Conservation (phyloP, 2,329 filamentous ascomycete species). For the Pyricularia grisea region DNA sequence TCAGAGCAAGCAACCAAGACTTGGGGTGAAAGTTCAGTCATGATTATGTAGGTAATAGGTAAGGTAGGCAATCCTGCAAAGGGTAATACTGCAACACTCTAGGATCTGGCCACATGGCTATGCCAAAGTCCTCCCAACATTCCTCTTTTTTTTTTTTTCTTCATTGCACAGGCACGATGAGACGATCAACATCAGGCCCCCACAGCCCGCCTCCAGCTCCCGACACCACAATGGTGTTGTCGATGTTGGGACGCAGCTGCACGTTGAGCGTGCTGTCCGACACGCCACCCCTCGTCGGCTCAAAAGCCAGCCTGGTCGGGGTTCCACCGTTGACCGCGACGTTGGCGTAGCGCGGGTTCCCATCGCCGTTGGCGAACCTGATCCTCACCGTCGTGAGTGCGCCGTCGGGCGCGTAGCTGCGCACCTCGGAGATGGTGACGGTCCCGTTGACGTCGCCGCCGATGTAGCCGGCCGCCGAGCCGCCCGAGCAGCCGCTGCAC, state of each 20-base stretch:
- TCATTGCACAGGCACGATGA: constrained; percentile 36
- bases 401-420: constrained; percentile 22
- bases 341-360: constrained; percentile 36
- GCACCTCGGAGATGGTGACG: constrained; percentile 36
- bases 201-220: constrained; percentile 24
- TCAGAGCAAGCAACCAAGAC: no score
- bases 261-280: constrained; percentile 37
- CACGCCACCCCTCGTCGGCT: constrained; percentile 35
- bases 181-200: constrained; percentile 42
- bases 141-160: no score
- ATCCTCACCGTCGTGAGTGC: constrained; percentile 43
- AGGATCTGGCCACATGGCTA: no score
- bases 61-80: no score
- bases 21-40: no score
- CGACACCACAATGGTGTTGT: constrained; percentile 39
- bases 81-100: no score
- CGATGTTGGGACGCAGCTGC: constrained; percentile 32
- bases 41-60: no score
- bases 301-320: constrained; percentile 40
- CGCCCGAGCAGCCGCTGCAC: constrained; percentile 44
- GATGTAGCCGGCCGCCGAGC: constrained; percentile 41
- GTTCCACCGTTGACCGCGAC: constrained; percentile 46
- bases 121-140: no score
- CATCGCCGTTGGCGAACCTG: constrained; percentile 48
- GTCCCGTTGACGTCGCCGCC: constrained; percentile 36